Percentiles rank a stretch among this genome's conserved stretches.
These are phyloP conservation scores for Paragyromitra xinjiangensis DNA, from an alignment of 495 filamentous ascomycete species.

Conservation along the genomic window DNA sequence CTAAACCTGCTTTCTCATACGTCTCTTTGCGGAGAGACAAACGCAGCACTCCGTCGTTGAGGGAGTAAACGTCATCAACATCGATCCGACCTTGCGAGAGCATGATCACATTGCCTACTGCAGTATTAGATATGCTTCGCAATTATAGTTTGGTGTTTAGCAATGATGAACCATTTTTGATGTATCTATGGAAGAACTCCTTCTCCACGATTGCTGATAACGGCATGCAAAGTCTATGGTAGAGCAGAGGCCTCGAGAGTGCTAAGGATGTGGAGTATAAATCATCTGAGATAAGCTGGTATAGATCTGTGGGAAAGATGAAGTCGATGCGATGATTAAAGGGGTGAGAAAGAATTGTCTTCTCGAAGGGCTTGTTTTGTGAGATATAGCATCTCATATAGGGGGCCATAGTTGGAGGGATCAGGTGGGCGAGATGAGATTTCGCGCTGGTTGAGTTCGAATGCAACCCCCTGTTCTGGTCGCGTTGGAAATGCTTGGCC, in stretches of 20 bases:
- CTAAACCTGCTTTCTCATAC: slow-evolving; percentile 84
- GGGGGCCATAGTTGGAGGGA: slow-evolving; percentile 33
- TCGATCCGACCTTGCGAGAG: slow-evolving; percentile 83
- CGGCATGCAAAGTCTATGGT: slow-evolving; percentile 77
- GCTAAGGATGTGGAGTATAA: slow-evolving; percentile 61
- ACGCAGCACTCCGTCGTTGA: slow-evolving; percentile 77
- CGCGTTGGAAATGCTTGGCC: slow-evolving; percentile 43
- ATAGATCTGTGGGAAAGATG: slow-evolving; percentile 74
- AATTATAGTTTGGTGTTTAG: slow-evolving; percentile 4
- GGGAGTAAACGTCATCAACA: slow-evolving; percentile 79
- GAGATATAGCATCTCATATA: slow-evolving; percentile 66
- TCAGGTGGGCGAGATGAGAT: not conserved
- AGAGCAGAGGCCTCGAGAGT: slow-evolving; percentile 62
- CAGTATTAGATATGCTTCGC: not conserved
- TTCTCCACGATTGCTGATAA: slow-evolving; percentile 74
- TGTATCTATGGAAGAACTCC: slow-evolving; percentile 85
- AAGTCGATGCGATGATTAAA: slow-evolving; percentile 83
- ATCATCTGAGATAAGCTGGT: slow-evolving; percentile 66
- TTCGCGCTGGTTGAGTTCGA: not conserved
- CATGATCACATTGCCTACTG: slow-evolving; percentile 84
- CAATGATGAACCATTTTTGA: slow-evolving; percentile 75
- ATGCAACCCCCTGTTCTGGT: slow-evolving; percentile 3
- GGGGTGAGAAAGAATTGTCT: slow-evolving; percentile 70
- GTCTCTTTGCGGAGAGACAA: slow-evolving; percentile 83
- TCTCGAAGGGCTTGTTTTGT: slow-evolving; percentile 76